Conservation (phyloP, 2,329 filamentous ascomycete species). For the Pseudogymnoascus sp. region DNA sequence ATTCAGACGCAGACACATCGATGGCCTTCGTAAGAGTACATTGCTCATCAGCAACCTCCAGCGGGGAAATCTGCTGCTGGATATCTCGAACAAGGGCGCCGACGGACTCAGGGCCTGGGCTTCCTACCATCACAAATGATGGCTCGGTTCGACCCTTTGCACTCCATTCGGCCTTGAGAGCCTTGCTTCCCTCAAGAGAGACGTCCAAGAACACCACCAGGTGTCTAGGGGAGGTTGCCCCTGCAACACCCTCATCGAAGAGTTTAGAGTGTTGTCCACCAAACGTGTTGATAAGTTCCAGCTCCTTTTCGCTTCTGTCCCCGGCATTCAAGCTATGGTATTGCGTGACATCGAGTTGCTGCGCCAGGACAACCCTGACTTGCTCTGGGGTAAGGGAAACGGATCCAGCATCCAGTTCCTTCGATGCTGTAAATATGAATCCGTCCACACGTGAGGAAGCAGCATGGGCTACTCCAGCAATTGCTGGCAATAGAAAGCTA, state of each 20-base stretch:
- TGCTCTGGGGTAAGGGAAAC: slow-evolving; percentile 34
- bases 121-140: slow-evolving; percentile 5
- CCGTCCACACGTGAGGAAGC: slow-evolving; percentile 37
- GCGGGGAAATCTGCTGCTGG: background rate
- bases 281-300: slow-evolving; percentile 51
- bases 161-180: background rate
- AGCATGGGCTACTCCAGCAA: slow-evolving; percentile 30
- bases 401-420: slow-evolving; percentile 27
- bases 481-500: slow-evolving; percentile 31
- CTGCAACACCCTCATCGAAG: slow-evolving; percentile 33
- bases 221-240: background rate
- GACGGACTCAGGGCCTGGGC: background rate
- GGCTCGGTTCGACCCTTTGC: background rate
- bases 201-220: slow-evolving; percentile 2
- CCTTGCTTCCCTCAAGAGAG: slow-evolving; percentile 2
- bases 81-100: background rate
- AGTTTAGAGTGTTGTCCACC: slow-evolving; percentile 44
- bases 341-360: slow-evolving; percentile 41
- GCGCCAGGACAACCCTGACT: slow-evolving; percentile 49
- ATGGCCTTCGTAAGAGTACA: background rate
- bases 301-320: slow-evolving; percentile 28
- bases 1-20: background rate
- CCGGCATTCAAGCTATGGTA: slow-evolving; percentile 36
- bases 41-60: background rate
- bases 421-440: slow-evolving; percentile 40